These are phyloP conservation scores for Phytopythium litorale DNA, from an alignment of 352 stramenopile species.

Conservation along the genomic window DNA sequence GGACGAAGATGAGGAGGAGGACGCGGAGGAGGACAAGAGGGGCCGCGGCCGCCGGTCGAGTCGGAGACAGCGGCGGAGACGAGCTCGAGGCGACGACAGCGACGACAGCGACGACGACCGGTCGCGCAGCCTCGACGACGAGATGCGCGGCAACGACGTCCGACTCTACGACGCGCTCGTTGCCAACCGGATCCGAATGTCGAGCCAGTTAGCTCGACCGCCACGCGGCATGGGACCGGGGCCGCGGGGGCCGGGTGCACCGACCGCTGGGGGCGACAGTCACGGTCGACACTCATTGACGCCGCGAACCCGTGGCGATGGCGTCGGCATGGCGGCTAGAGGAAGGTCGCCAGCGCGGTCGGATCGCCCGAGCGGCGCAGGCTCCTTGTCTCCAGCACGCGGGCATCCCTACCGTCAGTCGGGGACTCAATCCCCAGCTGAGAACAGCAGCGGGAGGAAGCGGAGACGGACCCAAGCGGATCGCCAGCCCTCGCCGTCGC, in stretches of 20 bases:
- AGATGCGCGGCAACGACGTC: background rate
- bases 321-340: background rate
- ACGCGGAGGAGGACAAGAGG: background rate
- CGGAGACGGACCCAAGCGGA: slow-evolving; percentile 6
- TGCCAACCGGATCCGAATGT: slow-evolving; percentile 1
- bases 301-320: background rate
- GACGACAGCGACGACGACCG: background rate
- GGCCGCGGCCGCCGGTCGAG: background rate
- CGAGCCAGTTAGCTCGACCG: background rate
- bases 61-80: background rate
- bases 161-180: slow-evolving; percentile 1
- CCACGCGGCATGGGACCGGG: background rate
- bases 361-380: background rate
- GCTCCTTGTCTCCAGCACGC: background rate
- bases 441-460: background rate
- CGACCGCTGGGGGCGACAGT: background rate
- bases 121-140: background rate
- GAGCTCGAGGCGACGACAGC: background rate
- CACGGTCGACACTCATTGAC: background rate
- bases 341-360: background rate
- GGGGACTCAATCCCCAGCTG: background rate
- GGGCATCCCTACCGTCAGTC: background rate
- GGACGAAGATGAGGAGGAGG: background rate
- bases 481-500: background rate
- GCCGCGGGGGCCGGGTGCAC: background rate